Base-by-base conservation (phyloP, 208 protist species). In the Acanthamoeba royreba region DNA sequence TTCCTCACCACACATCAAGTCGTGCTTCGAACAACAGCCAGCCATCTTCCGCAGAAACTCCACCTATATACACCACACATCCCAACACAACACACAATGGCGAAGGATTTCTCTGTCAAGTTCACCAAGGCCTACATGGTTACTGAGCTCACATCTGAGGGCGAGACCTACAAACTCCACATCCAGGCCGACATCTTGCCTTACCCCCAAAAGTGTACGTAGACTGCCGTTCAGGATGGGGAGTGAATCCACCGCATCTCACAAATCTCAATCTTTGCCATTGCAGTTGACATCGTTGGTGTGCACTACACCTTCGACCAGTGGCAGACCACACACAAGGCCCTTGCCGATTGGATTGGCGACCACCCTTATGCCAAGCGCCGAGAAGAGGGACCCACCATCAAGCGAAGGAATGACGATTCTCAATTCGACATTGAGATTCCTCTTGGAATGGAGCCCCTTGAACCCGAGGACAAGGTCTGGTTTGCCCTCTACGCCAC, bases 301-400 rank as follows among this genome's bases (percentile, higher is more conserved):
- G 47, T 87, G 1, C 77, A 87, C 77, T 87, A 55, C 77, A 55
- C 46, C 31, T 87, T 87, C 47, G 77, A 87, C 31, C 28, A 87
- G 77, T 87, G 77, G 77, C 77, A 87, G 77, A 87, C 77, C 43
- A 58, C 77, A 4, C 77, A 87, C 77, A 87, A 87, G 77, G 77
- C 77, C 5, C 77, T 87, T 31, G 77, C 31, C 47, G 77, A 87
- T 25, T 87, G 47, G 28, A 61, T 87, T 55, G 77, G 77, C 77
- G 77, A 87, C 19, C 77, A 87, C 77, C 77, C 77, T 38, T 87
- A 61, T 35, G 5, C 77, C 43, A 49, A 40, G 77, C 43, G 77
- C 28, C 19, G 77, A 13, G 77, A 35, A 5, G 77, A 87, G 47
- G 77, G 77, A n/a, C 77, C 77, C 7, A 45, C 43, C 28, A 49